phyloP scores from a whole-genome alignment of 2,329 filamentous ascomycete species.

The Paraphoma sp. region DNA sequence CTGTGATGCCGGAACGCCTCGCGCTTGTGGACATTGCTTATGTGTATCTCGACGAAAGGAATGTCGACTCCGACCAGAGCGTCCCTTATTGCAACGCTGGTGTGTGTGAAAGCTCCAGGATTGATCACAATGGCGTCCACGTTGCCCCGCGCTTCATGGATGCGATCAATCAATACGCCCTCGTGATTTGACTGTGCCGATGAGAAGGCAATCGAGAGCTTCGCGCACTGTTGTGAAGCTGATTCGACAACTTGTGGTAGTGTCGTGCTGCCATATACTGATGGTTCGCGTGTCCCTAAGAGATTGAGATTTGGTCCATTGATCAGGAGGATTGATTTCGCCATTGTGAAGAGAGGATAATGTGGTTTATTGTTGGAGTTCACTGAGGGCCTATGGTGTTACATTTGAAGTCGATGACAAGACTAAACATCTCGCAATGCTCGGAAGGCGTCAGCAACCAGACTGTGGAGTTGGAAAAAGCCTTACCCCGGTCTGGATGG shows the following conservation, averaged over 20 bases:
- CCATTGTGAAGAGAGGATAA: constrained; percentile 27
- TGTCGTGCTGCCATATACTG: constrained; percentile 74
- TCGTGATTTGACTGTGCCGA: constrained; percentile 81
- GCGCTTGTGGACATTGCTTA: constrained; percentile 75
- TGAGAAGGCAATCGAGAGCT: constrained; percentile 59
- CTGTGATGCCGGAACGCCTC: constrained; percentile 74
- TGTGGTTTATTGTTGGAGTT: not conserved
- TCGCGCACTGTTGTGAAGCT: constrained; percentile 58
- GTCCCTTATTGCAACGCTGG: constrained; percentile 77
- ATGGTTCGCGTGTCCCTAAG: constrained; percentile 75
- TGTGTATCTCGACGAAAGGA: constrained; percentile 80
- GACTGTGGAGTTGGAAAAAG: constrained; percentile 3
- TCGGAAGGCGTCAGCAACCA: not conserved
- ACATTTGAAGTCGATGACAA: not conserved
- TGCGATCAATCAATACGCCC: constrained; percentile 74
- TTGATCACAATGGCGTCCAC: constrained; percentile 77
- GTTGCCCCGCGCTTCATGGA: constrained; percentile 68
- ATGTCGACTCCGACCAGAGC: constrained; percentile 72
- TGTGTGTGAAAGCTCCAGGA: constrained; percentile 77
- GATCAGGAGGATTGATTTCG: constrained; percentile 69
- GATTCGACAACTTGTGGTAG: constrained; percentile 65
- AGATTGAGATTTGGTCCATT: constrained; percentile 87
- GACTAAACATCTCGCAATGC: not conserved
- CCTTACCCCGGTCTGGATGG: constrained; percentile 3
- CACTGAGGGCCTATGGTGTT: not conserved